A percentile compares a stretch with the other conserved stretches of the same genome.
phyloP scores from a whole-genome alignment of 2,329 filamentous ascomycete genomes.

The Alternaria solani region DNA sequence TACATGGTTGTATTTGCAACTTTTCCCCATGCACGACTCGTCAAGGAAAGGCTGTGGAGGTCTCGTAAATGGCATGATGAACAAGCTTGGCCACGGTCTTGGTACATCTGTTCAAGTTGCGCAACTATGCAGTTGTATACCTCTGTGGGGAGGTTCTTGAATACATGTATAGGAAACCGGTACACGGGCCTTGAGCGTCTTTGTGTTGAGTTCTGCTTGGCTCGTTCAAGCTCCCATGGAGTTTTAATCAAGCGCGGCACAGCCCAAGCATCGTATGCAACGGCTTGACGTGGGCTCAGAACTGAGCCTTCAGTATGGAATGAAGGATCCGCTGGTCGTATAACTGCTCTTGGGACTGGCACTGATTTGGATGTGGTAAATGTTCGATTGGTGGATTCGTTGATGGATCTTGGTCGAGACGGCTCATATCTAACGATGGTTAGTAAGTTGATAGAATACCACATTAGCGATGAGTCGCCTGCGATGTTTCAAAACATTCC shows the following conservation, averaged over 20 bases:
- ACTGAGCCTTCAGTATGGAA: conserved; percentile 2
- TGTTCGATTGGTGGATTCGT: conserved; percentile 2
- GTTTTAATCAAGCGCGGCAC: conserved; percentile 44
- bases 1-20: conserved; percentile 62
- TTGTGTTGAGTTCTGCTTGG: conserved; percentile 44
- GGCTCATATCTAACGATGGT: conserved; percentile 16
- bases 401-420: conserved; percentile 14
- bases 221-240: conserved; percentile 51
- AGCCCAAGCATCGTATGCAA: conserved; percentile 13
- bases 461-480: background rate
- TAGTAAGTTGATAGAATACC: background rate
- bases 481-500: background rate
- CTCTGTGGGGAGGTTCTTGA: conserved; percentile 60
- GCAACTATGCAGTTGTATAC: conserved; percentile 64
- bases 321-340: conserved; percentile 2
- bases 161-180: conserved; percentile 42
- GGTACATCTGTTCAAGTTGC: conserved; percentile 59
- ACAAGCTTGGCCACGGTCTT: conserved; percentile 51
- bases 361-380: conserved; percentile 12
- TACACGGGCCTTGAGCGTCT: conserved; percentile 25
- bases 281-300: background rate
- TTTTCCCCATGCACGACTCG: conserved; percentile 65
- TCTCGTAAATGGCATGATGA: conserved; percentile 64
- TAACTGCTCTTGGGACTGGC: conserved; percentile 2
- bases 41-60: conserved; percentile 61